Evolutionary conservation across 2,329 filamentous ascomycete species (phyloP).

Genomic region (Aureobasidium sp.): DNA sequence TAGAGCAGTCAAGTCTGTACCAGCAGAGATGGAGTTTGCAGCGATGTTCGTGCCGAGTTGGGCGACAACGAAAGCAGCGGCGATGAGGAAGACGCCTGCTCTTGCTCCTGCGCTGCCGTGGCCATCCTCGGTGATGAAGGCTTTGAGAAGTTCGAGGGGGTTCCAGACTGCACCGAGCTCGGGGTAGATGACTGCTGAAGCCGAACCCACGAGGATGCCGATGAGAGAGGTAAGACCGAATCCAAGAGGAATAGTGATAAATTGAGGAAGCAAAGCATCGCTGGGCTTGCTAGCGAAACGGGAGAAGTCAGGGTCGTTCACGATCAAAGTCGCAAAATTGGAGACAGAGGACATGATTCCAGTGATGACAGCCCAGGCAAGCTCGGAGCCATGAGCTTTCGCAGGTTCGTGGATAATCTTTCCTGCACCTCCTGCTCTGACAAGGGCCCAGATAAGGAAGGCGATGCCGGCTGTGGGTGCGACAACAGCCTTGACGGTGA

Average conservation of each 20-base stretch:
- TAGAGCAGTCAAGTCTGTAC: constrained; percentile 47
- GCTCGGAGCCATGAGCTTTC: constrained; percentile 55
- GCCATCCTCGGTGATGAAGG: constrained; percentile 34
- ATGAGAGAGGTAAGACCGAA: constrained; percentile 18
- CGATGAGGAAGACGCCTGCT: constrained; percentile 46
- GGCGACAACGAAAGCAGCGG: constrained; percentile 40
- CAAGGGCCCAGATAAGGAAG: constrained; percentile 82
- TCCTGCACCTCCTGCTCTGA: constrained; percentile 73
- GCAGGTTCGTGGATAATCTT: constrained; percentile 68
- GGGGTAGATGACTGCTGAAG: constrained; percentile 17
- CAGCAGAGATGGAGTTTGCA: constrained; percentile 55
- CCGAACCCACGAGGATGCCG: constrained; percentile 38
- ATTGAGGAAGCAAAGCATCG: constrained; percentile 74
- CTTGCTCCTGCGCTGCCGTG: constrained; percentile 37
- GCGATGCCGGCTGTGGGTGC: constrained; percentile 77
- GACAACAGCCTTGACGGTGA: constrained; percentile 81
- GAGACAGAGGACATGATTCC: constrained; percentile 85
- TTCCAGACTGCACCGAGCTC: constrained; percentile 58
- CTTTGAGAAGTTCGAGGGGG: constrained; percentile 34
- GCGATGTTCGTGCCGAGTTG: constrained; percentile 64
- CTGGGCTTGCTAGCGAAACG: constrained; percentile 71
- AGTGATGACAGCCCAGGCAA: constrained; percentile 76
- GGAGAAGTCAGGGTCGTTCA: constrained; percentile 74
- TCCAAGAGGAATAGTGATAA: constrained; percentile 34
- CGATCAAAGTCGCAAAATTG: constrained; percentile 83